These are phyloP conservation scores for Acacia melanoxylon DNA, from an alignment of 306 rosid species.

Conservation along the genomic window DNA sequence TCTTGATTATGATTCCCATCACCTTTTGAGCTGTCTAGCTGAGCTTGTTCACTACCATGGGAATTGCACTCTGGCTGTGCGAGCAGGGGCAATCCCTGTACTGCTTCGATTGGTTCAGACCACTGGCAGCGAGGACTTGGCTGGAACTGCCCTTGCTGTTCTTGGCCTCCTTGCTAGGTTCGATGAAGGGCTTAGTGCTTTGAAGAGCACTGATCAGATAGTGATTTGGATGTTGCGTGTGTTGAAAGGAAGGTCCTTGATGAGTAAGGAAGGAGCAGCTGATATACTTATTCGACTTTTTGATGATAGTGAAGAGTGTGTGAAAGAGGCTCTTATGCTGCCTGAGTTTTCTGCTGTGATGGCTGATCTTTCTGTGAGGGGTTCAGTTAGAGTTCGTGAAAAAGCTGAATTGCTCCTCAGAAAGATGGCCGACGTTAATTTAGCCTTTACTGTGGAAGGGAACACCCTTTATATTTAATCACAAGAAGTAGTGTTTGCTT, in stretches of 20 bases:
- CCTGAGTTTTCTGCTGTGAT: constrained; percentile 51
- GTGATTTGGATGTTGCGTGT: constrained; percentile 51
- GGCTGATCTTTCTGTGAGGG: constrained; percentile 79
- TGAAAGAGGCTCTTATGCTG: constrained; percentile 53
- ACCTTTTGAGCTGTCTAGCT: constrained; percentile 62
- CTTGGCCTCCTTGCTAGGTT: constrained; percentile 69
- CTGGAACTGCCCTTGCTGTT: constrained; percentile 60
- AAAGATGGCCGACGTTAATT: constrained; percentile 48
- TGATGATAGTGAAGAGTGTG: constrained; percentile 61
- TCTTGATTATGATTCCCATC: constrained; percentile 41
- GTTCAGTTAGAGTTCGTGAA: constrained; percentile 62
- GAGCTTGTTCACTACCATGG: constrained; percentile 86
- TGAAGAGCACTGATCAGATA: constrained; percentile 48
- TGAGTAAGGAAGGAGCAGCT: constrained; percentile 79
- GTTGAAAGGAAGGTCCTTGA: constrained; percentile 65
- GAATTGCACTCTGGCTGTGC: constrained; percentile 75
- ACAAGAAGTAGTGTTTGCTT: neutral
- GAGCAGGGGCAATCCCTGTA: constrained; percentile 53
- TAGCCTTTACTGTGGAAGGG: constrained; percentile 34
- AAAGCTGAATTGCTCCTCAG: constrained; percentile 65
- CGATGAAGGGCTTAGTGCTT: constrained; percentile 65
- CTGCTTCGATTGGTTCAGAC: constrained; percentile 49
- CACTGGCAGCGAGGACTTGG: constrained; percentile 45
- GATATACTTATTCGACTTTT: constrained; percentile 73
- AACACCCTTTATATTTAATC: constrained; percentile 27